These are phyloP conservation scores for Wickerhamiella alocasiicola DNA, from an alignment of 805 yeast species.

Conservation along the genomic window DNA sequence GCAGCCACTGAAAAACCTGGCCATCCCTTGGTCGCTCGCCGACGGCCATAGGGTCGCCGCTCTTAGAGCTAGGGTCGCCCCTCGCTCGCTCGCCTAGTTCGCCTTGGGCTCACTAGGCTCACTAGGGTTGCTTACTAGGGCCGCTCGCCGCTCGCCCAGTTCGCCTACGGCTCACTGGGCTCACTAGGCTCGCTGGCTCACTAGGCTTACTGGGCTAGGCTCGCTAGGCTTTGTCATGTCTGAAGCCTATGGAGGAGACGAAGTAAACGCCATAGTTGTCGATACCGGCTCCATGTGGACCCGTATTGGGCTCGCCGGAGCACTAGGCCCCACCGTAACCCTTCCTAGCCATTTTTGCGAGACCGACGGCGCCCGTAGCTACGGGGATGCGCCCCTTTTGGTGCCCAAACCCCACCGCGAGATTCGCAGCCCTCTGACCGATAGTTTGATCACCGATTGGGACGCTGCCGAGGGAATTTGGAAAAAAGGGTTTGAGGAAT, in stretches of 20 bases:
- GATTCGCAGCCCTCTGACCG: constrained; percentile 10
- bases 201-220: not conserved
- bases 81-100: too few relatives aligned
- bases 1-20: too few relatives aligned
- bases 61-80: too few relatives aligned
- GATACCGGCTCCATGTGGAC: constrained; percentile 84
- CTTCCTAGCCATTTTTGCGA: constrained; percentile 17
- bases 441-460: constrained; percentile 47
- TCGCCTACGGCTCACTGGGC: too few relatives aligned
- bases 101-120: too few relatives aligned
- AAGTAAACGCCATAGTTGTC: constrained; percentile 77
- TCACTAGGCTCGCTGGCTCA: too few relatives aligned
- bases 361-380: constrained; percentile 14
- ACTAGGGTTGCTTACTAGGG: too few relatives aligned
- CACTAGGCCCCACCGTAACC: constrained; percentile 68
- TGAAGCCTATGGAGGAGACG: constrained; percentile 39
- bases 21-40: too few relatives aligned
- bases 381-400: constrained; percentile 19
- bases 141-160: too few relatives aligned
- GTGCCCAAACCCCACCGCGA: constrained; percentile 14
- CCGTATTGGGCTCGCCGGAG: constrained; percentile 85
- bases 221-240: constrained; percentile 3
- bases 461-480: constrained; percentile 72
- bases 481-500: constrained; percentile 41
- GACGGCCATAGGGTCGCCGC: too few relatives aligned